Conservation (phyloP, 148 eudicot species). For the Silene uniflora region DNA sequence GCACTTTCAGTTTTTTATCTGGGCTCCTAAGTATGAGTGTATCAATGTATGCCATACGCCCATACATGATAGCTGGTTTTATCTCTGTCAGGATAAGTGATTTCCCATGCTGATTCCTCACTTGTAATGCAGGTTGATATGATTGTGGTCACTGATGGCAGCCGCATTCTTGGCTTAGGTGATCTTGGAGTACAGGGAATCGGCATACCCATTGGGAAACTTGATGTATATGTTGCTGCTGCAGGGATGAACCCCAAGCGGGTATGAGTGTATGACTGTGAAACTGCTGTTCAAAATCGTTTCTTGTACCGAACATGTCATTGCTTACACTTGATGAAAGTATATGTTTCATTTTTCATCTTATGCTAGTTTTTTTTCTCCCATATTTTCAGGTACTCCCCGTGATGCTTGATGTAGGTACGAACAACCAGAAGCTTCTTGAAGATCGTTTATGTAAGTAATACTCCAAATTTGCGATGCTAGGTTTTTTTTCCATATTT, state of each 20-base stretch:
- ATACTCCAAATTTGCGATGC: neutral
- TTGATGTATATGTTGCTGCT: constrained; percentile 98
- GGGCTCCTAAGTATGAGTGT: neutral
- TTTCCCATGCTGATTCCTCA: constrained; percentile 14
- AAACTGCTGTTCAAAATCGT: constrained; percentile 2
- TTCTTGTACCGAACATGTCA: constrained; percentile 1
- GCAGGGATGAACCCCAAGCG: constrained; percentile 95
- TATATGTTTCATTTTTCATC: neutral
- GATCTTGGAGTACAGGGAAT: constrained; percentile 99
- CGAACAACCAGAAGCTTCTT: constrained; percentile 88
- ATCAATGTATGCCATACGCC: neutral
- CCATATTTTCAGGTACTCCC: constrained; percentile 63
- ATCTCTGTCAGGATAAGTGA: neutral
- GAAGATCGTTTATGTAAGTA: constrained; percentile 86
- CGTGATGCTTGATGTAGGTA: constrained; percentile 97
- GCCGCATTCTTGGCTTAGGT: constrained; percentile 97
- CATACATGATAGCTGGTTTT: neutral
- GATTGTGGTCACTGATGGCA: constrained; percentile 99
- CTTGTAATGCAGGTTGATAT: constrained; percentile 76
- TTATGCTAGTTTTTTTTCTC: constrained; percentile 6
- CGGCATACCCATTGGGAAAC: constrained; percentile 96
- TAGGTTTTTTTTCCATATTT: too few relatives aligned
- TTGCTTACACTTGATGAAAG: neutral
- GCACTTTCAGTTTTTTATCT: neutral
- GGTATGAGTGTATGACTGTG: constrained; percentile 69